Conservation (phyloP, 2,329 filamentous ascomycete species). For the Leptographium procerum region DNA sequence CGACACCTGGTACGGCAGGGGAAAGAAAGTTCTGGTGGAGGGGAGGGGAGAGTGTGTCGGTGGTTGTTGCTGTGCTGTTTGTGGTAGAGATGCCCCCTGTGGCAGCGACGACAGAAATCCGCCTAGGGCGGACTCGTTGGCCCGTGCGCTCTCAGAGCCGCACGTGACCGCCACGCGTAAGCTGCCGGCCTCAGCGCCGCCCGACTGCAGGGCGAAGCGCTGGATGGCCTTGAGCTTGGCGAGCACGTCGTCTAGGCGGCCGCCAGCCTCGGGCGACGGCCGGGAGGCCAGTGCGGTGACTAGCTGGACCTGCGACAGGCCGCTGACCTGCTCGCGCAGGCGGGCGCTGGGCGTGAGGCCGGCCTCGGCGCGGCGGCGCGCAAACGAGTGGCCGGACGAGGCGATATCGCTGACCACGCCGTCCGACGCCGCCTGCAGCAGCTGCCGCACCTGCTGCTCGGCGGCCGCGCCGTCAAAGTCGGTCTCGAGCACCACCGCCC, state of each 20-base stretch:
- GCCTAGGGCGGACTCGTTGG: conserved; percentile 60
- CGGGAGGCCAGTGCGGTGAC: conserved; percentile 68
- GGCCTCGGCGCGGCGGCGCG: conserved; percentile 72
- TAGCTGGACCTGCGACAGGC: conserved; percentile 81
- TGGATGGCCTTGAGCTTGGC: conserved; percentile 79
- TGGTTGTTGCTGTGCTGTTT: too few species aligned
- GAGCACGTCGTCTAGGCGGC: conserved; percentile 56
- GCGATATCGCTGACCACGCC: conserved; percentile 88
- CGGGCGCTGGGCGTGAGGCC: conserved; percentile 61
- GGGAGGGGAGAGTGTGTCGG: conserved; percentile 1
- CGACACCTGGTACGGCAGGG: conserved; percentile 93
- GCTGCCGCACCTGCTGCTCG: conserved; percentile 69
- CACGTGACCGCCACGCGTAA: conserved; percentile 81
- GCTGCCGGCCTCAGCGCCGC: neutral
- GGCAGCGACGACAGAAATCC: conserved; percentile 58
- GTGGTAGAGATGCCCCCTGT: conserved; percentile 16
- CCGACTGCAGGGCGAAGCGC: conserved; percentile 52
- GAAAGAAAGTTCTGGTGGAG: conserved; percentile 66
- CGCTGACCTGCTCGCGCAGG: conserved; percentile 73
- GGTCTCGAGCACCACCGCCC: conserved; percentile 71
- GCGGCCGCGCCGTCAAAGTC: conserved; percentile 80
- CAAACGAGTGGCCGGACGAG: conserved; percentile 78
- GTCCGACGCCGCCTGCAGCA: conserved; percentile 77
- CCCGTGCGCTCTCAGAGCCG: conserved; percentile 56
- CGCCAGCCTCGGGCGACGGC: conserved; percentile 47